These are phyloP conservation scores for Handroanthus guayacan DNA, from an alignment of 257 asterid genomes.

Conservation along the genomic window DNA sequence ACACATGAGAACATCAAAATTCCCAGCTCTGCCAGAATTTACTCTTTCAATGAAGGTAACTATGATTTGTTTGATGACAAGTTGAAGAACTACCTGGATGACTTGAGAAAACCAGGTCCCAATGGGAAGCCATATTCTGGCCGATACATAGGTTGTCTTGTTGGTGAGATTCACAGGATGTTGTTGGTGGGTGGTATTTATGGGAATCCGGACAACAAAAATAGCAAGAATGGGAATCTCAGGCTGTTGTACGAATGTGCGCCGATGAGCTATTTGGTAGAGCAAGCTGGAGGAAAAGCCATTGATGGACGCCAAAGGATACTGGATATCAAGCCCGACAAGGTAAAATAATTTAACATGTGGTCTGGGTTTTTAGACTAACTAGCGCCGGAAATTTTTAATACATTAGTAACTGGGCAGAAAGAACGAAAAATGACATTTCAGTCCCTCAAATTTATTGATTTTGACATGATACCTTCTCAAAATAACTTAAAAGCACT, in stretches of 20 bases:
- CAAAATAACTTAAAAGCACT: no score
- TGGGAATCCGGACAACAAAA: constrained; percentile 77
- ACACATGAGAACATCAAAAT: constrained; percentile 77
- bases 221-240: constrained; percentile 70
- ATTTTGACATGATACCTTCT: no score
- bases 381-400: background rate
- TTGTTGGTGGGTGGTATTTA: constrained; percentile 78
- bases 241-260: constrained; percentile 90
- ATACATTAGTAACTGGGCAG: no score
- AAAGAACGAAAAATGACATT: no score
- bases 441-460: no score
- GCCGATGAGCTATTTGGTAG: constrained; percentile 81
- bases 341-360: constrained; percentile 44
- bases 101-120: constrained; percentile 73
- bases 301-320: constrained; percentile 66
- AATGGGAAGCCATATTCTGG: constrained; percentile 80
- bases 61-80: constrained; percentile 77
- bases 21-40: constrained; percentile 65
- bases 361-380: background rate
- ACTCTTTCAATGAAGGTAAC: constrained; percentile 90
- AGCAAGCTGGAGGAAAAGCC: constrained; percentile 89
- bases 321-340: constrained; percentile 71
- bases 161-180: constrained; percentile 81
- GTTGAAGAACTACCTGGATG: constrained; percentile 71
- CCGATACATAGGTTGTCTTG: constrained; percentile 77